Conservation (phyloP, 2,329 filamentous ascomycete genomes). For the Mycosphaerella sp. region DNA sequence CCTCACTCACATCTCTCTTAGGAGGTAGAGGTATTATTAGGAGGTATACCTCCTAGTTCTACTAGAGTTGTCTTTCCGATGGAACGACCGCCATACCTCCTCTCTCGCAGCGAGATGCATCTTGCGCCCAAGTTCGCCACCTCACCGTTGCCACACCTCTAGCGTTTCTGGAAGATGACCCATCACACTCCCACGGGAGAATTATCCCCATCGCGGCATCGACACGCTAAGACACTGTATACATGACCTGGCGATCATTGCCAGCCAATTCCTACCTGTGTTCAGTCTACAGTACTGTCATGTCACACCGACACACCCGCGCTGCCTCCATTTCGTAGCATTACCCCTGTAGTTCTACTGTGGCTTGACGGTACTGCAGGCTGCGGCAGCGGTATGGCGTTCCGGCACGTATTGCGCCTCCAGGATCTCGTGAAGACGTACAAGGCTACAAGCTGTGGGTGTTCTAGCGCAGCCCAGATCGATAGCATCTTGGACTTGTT, state of each 20-base stretch:
- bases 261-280: not conserved
- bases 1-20: no score
- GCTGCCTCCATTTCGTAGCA: not conserved
- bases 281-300: not conserved
- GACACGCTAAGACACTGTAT: not conserved
- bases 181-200: not conserved
- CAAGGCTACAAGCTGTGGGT: no score
- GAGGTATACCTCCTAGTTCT: no score
- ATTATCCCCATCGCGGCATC: not conserved
- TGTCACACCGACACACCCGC: slow-evolving; percentile 6
- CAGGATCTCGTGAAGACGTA: not conserved
- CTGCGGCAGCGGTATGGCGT: not conserved
- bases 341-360: not conserved
- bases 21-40: no score
- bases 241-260: slow-evolving; percentile 3
- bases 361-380: not conserved
- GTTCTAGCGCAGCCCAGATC: slow-evolving; percentile 2
- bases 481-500: not conserved
- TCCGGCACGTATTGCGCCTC: not conserved
- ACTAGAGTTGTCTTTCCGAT: no score
- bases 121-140: no score
- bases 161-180: no score
- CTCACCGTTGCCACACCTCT: no score
- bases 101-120: no score
- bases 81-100: no score